These are phyloP conservation scores for Saccharomycopsis crataegensis DNA, from an alignment of 1,139 yeast species.

Conservation along the genomic window DNA sequence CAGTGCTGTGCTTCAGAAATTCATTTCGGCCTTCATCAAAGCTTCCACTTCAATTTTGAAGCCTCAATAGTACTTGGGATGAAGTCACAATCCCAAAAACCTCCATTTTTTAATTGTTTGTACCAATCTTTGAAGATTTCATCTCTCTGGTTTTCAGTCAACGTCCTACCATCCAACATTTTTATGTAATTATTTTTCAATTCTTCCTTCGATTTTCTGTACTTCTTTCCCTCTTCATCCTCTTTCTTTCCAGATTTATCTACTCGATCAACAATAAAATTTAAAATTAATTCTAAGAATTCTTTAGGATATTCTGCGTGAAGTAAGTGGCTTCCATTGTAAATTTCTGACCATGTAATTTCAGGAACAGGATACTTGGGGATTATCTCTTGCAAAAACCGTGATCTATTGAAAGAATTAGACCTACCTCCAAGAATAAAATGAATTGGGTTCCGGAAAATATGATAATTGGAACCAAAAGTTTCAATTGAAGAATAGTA, in stretches of 20 bases:
- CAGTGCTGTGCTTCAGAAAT: too few species aligned
- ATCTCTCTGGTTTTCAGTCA: background rate
- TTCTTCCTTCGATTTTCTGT: too few species aligned
- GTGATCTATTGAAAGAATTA: background rate
- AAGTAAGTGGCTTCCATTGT: background rate
- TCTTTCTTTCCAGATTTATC: too few species aligned
- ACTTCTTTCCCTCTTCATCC: too few species aligned
- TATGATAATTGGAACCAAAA: background rate
- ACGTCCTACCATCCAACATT: background rate
- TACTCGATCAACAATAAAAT: too few species aligned
- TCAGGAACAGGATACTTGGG: background rate
- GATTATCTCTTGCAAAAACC: background rate
- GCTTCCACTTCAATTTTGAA: too few species aligned
- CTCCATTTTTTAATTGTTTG: background rate
- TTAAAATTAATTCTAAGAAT: background rate
- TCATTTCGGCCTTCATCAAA: too few species aligned
- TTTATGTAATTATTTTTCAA: too few species aligned
- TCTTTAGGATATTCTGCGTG: background rate
- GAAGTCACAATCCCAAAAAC: background rate
- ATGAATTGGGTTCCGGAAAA: background rate
- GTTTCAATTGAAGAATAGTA: background rate
- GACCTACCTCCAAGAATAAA: background rate
- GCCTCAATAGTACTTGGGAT: background rate
- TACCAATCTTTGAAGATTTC: conserved; percentile 5
- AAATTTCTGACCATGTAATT: background rate